Evolutionary conservation across 257 asterid genomes (phyloP).

Genomic region (Solanum stenotomum): DNA sequence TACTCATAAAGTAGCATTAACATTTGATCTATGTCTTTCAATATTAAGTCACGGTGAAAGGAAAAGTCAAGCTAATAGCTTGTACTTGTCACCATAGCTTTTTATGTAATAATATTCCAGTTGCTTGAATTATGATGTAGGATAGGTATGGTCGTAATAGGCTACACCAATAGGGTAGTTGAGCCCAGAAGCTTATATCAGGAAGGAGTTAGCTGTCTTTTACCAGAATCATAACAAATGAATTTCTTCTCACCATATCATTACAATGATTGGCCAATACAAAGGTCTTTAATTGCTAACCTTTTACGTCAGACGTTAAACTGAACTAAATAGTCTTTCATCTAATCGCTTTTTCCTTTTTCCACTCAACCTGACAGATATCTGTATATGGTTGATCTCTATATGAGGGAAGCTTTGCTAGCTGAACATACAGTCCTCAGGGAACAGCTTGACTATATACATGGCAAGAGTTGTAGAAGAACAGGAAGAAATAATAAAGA

Average conservation of each 20-base stretch:
- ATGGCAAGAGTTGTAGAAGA: background rate
- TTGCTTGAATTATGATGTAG: background rate
- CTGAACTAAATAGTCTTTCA: background rate
- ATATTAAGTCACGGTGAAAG: background rate
- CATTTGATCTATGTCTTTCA: background rate
- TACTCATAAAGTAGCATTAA: background rate
- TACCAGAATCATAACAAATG: background rate
- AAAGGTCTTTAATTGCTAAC: background rate
- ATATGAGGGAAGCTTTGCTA: background rate
- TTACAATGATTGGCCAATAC: background rate
- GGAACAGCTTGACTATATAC: background rate
- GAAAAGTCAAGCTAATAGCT: background rate
- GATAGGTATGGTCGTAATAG: background rate
- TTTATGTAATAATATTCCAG: background rate
- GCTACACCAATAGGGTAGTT: background rate
- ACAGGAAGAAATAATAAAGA: background rate
- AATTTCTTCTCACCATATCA: background rate
- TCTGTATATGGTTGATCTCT: background rate
- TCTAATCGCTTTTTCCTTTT: background rate
- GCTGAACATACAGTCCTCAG: background rate
- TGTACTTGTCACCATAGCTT: background rate
- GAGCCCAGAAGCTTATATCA: background rate
- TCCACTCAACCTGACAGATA: background rate
- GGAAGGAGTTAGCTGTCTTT: background rate
- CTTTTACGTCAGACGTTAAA: background rate